Conservation (phyloP, 140 eudicot genomes). For the Eryngium alpinum region DNA sequence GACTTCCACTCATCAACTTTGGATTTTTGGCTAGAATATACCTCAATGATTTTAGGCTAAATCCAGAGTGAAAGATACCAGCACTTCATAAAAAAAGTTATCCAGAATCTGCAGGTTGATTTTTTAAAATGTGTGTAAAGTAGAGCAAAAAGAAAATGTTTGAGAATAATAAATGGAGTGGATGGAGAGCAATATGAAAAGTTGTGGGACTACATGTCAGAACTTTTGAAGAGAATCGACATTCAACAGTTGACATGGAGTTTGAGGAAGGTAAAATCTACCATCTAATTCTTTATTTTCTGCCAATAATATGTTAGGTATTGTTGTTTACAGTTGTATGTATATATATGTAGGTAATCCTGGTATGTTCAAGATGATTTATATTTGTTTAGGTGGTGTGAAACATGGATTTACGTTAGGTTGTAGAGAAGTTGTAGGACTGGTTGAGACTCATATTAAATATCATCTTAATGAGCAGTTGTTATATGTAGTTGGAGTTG, state of each 20-base stretch:
- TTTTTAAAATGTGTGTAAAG: neutral
- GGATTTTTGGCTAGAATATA: neutral
- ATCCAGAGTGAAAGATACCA: neutral
- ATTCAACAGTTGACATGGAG: neutral
- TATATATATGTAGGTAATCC: neutral
- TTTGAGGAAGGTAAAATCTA: neutral
- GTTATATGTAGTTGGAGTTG: neutral
- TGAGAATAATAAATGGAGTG: neutral
- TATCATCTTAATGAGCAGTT: neutral
- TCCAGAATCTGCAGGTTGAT: neutral
- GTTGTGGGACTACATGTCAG: neutral
- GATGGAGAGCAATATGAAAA: neutral
- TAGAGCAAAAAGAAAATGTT: neutral
- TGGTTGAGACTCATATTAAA: neutral
- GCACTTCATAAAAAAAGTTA: neutral
- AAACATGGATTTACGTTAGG: neutral
- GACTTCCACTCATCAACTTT: neutral
- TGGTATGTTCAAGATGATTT: neutral
- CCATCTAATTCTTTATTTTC: too few relatives aligned
- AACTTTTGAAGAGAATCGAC: neutral
- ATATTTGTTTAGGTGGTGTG: neutral
- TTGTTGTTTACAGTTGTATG: too few relatives aligned
- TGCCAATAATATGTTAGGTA: too few relatives aligned
- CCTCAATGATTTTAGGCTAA: neutral
- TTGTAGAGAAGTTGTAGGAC: neutral